phyloP scores from a whole-genome alignment of 192 early-diverging fungal species.

The Geranomyces variabilis region DNA sequence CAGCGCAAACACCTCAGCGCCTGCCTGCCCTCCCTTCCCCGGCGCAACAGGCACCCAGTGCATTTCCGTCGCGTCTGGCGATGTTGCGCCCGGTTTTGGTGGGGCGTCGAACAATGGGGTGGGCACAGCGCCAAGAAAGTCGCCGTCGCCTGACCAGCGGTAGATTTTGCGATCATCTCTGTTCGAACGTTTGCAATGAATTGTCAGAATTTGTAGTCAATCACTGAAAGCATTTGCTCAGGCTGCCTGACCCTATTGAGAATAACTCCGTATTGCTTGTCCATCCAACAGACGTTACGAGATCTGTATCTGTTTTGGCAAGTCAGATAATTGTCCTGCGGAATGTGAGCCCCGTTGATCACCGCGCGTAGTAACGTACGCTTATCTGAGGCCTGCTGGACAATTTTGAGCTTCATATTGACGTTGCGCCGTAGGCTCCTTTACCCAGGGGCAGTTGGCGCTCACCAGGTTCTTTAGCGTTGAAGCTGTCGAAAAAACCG shows the following conservation, averaged over 20 bases:
- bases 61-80: slow-evolving; percentile 50
- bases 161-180: slow-evolving; percentile 57
- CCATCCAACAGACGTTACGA: slow-evolving; percentile 61
- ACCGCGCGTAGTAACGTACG: slow-evolving; percentile 29
- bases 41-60: slow-evolving; percentile 58
- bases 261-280: slow-evolving; percentile 61
- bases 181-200: not conserved
- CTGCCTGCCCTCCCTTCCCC: slow-evolving; percentile 42
- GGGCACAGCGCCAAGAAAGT: slow-evolving; percentile 41
- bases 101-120: slow-evolving; percentile 39
- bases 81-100: not conserved
- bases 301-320: slow-evolving; percentile 46
- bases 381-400: slow-evolving; percentile 34
- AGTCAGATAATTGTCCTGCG: not conserved
- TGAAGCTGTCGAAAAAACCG: too few relatives aligned
- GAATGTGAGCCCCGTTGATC: not conserved
- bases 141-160: slow-evolving; percentile 61
- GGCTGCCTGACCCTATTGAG: slow-evolving; percentile 63
- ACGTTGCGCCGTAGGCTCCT: not conserved
- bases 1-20: slow-evolving; percentile 52
- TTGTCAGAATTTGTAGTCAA: not conserved
- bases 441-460: too few relatives aligned
- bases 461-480: too few relatives aligned
- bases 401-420: slow-evolving; percentile 48
- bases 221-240: slow-evolving; percentile 2